phyloP scores from a whole-genome alignment of 106 monocot species.

The Cymbidium sinense region DNA sequence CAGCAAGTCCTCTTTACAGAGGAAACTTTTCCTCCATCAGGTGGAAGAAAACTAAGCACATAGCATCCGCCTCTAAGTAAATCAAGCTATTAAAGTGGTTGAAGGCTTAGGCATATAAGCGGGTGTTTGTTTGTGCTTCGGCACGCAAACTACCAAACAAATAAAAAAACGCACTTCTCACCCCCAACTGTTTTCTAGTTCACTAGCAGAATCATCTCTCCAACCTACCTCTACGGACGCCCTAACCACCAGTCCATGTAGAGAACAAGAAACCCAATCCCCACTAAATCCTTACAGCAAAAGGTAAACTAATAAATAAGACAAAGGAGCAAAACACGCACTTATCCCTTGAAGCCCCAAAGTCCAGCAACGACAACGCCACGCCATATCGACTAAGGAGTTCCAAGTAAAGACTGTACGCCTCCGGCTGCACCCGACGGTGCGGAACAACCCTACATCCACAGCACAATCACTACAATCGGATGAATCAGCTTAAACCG shows the following conservation, averaged over 20 bases:
- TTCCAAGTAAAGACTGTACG: conserved; percentile 69
- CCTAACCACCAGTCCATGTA: not conserved
- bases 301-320: not conserved
- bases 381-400: conserved; percentile 35
- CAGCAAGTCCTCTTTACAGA: too few species aligned
- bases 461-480: not conserved
- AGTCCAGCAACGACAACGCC: conserved; percentile 15
- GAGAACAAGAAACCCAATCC: not conserved
- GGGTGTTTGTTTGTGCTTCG: too few species aligned
- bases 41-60: not conserved
- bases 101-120: too few species aligned
- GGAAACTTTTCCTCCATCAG: too few species aligned
- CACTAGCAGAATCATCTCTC: not conserved
- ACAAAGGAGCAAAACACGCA: conserved; percentile 19
- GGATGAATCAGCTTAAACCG: not conserved
- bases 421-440: conserved; percentile 49
- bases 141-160: too few species aligned
- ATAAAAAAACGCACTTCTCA: not conserved
- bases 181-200: not conserved
- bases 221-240: not conserved
- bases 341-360: conserved; percentile 37
- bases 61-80: not conserved
- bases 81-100: too few species aligned
- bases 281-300: not conserved
- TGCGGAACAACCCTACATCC: conserved; percentile 43